Percentiles rank a stretch among this genome's conserved stretches.
These are phyloP conservation scores for Pseudocercospora fuligena DNA, from an alignment of 2,329 filamentous ascomycete genomes.

Conservation along the genomic window DNA sequence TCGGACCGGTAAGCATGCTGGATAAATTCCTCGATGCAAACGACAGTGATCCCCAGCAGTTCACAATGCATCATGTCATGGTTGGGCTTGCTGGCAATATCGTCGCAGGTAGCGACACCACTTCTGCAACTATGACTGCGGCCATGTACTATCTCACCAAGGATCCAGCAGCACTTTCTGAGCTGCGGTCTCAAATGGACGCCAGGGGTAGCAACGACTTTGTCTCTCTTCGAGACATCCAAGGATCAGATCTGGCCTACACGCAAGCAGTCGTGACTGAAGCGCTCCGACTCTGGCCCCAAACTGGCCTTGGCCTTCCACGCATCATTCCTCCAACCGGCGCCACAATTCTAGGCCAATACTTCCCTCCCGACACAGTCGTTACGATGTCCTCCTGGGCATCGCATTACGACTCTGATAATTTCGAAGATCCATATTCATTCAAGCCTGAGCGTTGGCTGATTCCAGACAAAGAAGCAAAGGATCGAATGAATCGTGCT, in stretches of 20 bases:
- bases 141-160: conserved; percentile 41
- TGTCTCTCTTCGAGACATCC: conserved; percentile 7
- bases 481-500: conserved; percentile 13
- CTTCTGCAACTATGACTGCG: conserved; percentile 39
- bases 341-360: conserved; percentile 33
- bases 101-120: conserved; percentile 41
- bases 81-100: conserved; percentile 37
- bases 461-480: neutral
- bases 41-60: conserved; percentile 43
- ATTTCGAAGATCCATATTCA: conserved; percentile 45
- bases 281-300: conserved; percentile 30
- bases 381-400: conserved; percentile 51
- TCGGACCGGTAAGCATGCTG: conserved; percentile 38
- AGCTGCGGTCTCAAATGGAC: conserved; percentile 28
- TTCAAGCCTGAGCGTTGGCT: conserved; percentile 55
- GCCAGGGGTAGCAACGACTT: neutral
- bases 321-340: conserved; percentile 21
- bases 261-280: conserved; percentile 26
- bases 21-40: conserved; percentile 44
- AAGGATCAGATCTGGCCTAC: conserved; percentile 13
- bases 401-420: conserved; percentile 42
- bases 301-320: conserved; percentile 25
- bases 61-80: conserved; percentile 44
- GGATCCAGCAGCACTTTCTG: conserved; percentile 29
- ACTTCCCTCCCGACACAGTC: conserved; percentile 51